These are phyloP conservation scores for Rhynchosporium agropyri DNA, from an alignment of 2,329 filamentous ascomycete species.

Conservation along the genomic window DNA sequence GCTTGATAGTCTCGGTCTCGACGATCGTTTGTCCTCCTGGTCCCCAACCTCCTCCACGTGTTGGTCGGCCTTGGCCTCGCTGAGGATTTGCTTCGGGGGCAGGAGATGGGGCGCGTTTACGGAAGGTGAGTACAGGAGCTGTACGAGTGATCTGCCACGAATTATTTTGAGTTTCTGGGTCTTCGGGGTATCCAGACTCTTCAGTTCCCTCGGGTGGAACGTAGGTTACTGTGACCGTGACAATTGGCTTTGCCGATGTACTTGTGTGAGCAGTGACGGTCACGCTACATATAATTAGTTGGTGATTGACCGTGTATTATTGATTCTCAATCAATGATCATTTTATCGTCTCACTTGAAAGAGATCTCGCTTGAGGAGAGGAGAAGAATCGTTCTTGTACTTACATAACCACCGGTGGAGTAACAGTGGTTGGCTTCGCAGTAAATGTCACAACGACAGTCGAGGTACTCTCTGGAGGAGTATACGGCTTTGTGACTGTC, in stretches of 20 bases:
- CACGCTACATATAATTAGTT: neutral
- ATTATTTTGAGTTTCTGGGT: neutral
- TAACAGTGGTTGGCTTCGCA: neutral
- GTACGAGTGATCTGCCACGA: conserved; percentile 6
- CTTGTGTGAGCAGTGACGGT: conserved; percentile 7
- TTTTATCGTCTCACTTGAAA: no score
- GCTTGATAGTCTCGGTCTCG: neutral
- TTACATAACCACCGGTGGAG: neutral
- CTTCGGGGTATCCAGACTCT: neutral
- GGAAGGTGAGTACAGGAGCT: neutral
- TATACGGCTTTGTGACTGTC: conserved; percentile 7
- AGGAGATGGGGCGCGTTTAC: conserved; percentile 3
- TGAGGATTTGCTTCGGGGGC: neutral
- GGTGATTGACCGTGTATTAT: neutral
- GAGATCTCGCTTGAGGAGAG: no score
- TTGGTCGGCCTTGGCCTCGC: neutral
- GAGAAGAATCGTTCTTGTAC: neutral
- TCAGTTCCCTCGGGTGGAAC: neutral
- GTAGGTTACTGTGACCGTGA: neutral
- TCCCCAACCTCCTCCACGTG: conserved; percentile 1
- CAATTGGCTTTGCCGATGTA: neutral
- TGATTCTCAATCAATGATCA: no score
- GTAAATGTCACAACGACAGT: neutral
- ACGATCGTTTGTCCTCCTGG: conserved; percentile 2
- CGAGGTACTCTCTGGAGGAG: neutral